phyloP scores from a whole-genome alignment of 768 basidiomycete genomes.

The Pleurotus salmoneostramineus region DNA sequence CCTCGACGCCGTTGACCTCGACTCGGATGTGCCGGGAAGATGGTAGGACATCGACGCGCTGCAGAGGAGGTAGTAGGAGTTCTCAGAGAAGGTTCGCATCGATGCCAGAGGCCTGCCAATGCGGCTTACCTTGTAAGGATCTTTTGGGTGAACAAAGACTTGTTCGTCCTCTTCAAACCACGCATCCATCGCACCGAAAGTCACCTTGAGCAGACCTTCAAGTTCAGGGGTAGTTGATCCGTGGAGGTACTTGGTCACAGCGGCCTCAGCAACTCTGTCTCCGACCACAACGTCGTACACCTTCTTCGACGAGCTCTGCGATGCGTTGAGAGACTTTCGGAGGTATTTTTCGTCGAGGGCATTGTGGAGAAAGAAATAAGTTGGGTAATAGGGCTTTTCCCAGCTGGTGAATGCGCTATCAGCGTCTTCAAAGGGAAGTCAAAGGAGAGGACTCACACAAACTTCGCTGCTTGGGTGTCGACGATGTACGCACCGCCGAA shows the following conservation, averaged over 20 bases:
- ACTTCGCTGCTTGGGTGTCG: constrained; percentile 52
- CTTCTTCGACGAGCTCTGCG: constrained; percentile 22
- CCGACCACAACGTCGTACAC: constrained; percentile 46
- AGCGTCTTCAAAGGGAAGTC: neutral
- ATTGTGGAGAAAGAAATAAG: constrained; percentile 46
- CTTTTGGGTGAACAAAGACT: constrained; percentile 58
- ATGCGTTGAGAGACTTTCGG: constrained; percentile 20
- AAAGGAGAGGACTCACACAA: constrained; percentile 41
- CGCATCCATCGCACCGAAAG: constrained; percentile 47
- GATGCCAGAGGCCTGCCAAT: neutral
- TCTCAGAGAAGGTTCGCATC: neutral
- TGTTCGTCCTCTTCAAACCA: constrained; percentile 73
- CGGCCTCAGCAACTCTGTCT: constrained; percentile 30
- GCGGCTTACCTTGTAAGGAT: constrained; percentile 59
- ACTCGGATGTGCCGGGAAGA: constrained; percentile 60
- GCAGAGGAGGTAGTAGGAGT: neutral
- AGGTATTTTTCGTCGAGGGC: constrained; percentile 44
- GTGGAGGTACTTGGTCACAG: constrained; percentile 26
- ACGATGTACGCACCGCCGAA: constrained; percentile 49
- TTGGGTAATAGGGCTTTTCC: constrained; percentile 50
- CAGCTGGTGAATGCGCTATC: constrained; percentile 33
- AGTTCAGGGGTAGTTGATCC: constrained; percentile 29
- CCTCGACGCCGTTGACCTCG: constrained; percentile 57
- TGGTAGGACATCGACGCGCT: constrained; percentile 60
- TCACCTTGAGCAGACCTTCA: constrained; percentile 43